Conservation (phyloP, 2,329 filamentous ascomycete genomes). For the Neofusicoccum cordaticola region DNA sequence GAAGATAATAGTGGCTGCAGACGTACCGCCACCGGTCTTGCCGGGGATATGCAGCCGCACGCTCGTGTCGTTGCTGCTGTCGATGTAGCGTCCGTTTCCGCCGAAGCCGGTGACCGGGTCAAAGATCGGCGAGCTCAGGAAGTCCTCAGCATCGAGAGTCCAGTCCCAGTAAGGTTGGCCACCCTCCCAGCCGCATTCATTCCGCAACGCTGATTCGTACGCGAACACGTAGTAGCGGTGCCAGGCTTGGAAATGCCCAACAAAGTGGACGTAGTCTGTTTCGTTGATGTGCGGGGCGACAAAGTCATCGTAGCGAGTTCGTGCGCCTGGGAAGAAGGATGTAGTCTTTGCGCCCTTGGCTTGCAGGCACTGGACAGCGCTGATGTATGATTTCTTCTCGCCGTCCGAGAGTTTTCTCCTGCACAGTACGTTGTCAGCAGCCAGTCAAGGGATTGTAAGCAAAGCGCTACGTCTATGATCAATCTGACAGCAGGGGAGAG, state of each 20-base stretch:
- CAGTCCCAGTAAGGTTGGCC: conserved; percentile 16
- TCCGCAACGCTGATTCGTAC: conserved; percentile 7
- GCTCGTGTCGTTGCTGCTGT: conserved; percentile 10
- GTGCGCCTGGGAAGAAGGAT: conserved; percentile 27
- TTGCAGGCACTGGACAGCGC: conserved; percentile 36
- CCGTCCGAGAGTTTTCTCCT: not conserved
- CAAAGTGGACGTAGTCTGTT: conserved; percentile 11
- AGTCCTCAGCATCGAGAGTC: conserved; percentile 13
- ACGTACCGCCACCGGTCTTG: conserved; percentile 3
- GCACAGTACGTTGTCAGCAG: conserved; percentile 19
- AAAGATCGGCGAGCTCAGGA: conserved; percentile 14
- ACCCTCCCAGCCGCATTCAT: conserved; percentile 6
- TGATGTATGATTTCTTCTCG: conserved; percentile 34
- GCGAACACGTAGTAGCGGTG: conserved; percentile 4
- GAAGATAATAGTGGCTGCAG: not conserved
- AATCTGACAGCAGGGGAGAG: too few relatives aligned
- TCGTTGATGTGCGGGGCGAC: conserved; percentile 36
- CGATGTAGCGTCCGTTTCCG: conserved; percentile 16
- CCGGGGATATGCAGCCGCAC: conserved; percentile 4
- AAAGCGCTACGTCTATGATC: too few relatives aligned
- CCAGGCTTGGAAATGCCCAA: conserved; percentile 15
- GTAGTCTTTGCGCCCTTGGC: conserved; percentile 30
- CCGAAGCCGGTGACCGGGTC: conserved; percentile 16
- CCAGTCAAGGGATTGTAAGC: too few relatives aligned
- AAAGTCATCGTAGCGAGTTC: conserved; percentile 37